Evolutionary conservation across 2,329 filamentous ascomycete species (phyloP), one percentile per base, ranked within the genome.

Genomic region (Cladosporium sp.): DNA sequence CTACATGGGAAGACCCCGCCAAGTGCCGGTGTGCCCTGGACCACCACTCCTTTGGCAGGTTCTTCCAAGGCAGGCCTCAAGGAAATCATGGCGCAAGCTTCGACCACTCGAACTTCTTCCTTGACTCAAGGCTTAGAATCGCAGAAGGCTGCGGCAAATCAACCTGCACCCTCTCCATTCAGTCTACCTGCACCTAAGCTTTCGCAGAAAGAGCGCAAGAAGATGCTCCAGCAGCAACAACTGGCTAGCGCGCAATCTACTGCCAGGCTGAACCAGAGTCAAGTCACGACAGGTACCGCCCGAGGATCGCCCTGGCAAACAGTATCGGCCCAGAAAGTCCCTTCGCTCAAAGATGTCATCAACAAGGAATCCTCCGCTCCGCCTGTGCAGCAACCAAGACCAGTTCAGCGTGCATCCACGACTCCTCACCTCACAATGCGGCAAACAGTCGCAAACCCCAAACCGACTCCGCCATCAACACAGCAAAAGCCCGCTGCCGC

Each of bases 191-290:
- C 72, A 32, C 69, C 73, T 0, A 96, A 88, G 65, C 70, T 95
- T 58, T 96, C 91, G 0, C 93, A 97, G 61, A 95, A 93, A 64
- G 91, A 96, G 67, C 84, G 90, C 18, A 97, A 96, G 71, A 88
- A 82, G 64, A 82, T 90, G 57, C 82, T 89, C 60, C 85, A 89
- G 61, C 78, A 82, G 54, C 82, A 88, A 61, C 52, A 63, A 57
- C 43, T 65, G 66, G 47, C 58, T 65, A 44, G 57, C 66, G 50
- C 64, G 18, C 52, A 57, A 29, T 22, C 47, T 8, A 59, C 56
- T 42, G 41, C 57, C 5, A 38, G 55, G 8, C 72, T 49, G 38
- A 45, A 47, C 4, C 30, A 45, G 18, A 18, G 17, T 12, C 54
- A 52, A 29, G 54, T 52, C 15, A 49, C 50, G 2, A 40, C 47